Base-by-base conservation (phyloP, 345 rosid genomes). In the Corchorus olitorius region DNA sequence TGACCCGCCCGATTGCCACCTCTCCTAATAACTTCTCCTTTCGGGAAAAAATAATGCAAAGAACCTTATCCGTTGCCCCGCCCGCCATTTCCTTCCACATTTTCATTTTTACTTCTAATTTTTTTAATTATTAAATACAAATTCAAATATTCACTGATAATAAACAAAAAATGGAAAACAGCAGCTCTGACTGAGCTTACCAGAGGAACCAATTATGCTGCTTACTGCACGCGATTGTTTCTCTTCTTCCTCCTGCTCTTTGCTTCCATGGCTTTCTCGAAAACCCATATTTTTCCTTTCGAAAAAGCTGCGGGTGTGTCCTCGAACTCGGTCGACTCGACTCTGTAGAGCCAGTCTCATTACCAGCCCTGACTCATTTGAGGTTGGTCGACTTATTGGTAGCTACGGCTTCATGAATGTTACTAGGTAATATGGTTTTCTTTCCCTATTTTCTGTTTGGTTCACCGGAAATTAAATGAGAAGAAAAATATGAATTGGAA, bases 391-490 rank as follows among this genome's bases (percentile, higher is more conserved):
- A 61, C 93, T 95, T 62, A 88, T 93, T 22, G 97, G 99, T 60
- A 91, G 93, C 89, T 95, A 91, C 19, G 99, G 98, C 54, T 95
- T 91, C 88, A 91, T 95, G 92, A 95, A 91, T 74, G 69, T 94
- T 50, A 91, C 99, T 7, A 93, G 98, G 98, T 94, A 68, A 70
- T 35, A 53, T n/a, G 17, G 48, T 75, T 80, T 68, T 2, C 20
- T 37, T 48, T 59, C 20, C 37, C 73, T 76, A 12, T n/a, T 15
- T 34, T 59, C 45, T 14, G 19, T 62, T 64, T 63, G 53, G 43
- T 71, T 70, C 74, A 6, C 39, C 14, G 37, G 63, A 59, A 3
- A 64, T 16, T 2, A 12, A 16, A 64, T 37, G 48, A 64, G 39
- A 2, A 7, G 5, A 63, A 17, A 16, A 15, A 35, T 63, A 16